Percentiles rank a stretch among this genome's conserved stretches.
These are phyloP conservation scores for Ceratocystis papillata DNA, from an alignment of 2,329 filamentous ascomycete species.

Conservation along the genomic window DNA sequence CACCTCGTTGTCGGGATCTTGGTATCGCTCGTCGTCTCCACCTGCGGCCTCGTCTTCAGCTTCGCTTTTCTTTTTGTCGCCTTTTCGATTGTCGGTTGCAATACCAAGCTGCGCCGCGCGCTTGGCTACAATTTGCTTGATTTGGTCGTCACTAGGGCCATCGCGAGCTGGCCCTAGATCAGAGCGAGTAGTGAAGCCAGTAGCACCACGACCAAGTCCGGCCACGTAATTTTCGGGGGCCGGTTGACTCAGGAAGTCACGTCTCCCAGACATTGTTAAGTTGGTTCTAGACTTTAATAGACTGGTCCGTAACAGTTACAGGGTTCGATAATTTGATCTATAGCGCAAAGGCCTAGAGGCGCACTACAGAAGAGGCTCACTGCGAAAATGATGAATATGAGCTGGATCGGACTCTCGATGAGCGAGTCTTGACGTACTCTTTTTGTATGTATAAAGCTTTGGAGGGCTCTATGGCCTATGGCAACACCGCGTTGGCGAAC, in stretches of 20 bases:
- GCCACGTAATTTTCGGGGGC: constrained; percentile 85
- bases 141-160: constrained; percentile 93
- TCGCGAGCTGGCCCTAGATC: constrained; percentile 91
- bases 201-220: constrained; percentile 92
- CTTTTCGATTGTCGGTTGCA: constrained; percentile 56
- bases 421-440: constrained; percentile 23
- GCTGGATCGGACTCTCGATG: constrained; percentile 17
- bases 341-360: neutral
- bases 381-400: constrained; percentile 23
- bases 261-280: constrained; percentile 48
- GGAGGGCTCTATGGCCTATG: neutral
- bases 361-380: constrained; percentile 13
- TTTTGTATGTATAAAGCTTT: constrained; percentile 1
- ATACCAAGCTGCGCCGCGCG: constrained; percentile 74
- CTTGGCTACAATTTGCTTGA: constrained; percentile 94
- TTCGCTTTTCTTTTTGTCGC: constrained; percentile 58
- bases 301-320: neutral
- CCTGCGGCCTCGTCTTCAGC: constrained; percentile 35
- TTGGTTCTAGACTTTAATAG: neutral
- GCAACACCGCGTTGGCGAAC: neutral
- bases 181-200: constrained; percentile 93
- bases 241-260: constrained; percentile 79
- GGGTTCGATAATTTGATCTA: neutral
- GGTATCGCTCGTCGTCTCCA: constrained; percentile 68
- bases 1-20: constrained; percentile 94